Base-by-base conservation (phyloP, 2,329 filamentous ascomycete species). In the Neoascochyta sp. region DNA sequence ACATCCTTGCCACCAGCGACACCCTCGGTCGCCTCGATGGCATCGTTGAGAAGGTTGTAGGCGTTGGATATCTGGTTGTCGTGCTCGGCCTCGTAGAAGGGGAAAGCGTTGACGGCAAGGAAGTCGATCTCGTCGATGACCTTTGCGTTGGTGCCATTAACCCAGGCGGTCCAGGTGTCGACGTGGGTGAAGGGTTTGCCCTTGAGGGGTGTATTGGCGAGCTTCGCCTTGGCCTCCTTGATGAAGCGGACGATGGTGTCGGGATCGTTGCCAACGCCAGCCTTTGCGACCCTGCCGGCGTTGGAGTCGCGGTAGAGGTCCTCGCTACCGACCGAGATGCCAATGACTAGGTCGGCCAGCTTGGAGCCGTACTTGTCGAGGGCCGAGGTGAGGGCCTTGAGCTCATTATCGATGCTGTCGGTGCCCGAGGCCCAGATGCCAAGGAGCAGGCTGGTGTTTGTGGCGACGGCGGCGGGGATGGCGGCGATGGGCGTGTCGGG, bases 301-400 rank as follows among this genome's bases (percentile, higher is more conserved):
- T 76, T 74, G 1, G 85, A 86, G 65, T 55, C 50, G 7, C 86
- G 82, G 73, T 92, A 92, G 23, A 92, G 36, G 26, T 64, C 61
- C 41, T 64, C 61, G 39, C 52, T 60, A 29, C 61, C 61, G 22
- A 64, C 54, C 4, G 57, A 60, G 16, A 63, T 51, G 10, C 52
- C 61, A 22, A 62, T 43, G 11, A 63, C 51, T 29, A 62, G 50
- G 32, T 60, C 46, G 14, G 74, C 73, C 47, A 93, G 76, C 36
- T 73, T 67, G 15, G 49, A 46, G 33, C 61, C 61, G 34, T 63
- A 49, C 29, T 57, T 36, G 22, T 53, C 27, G 30, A 63, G 50
- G 12, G 57, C 58, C 7, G 50, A 42, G 13, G 36, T 45, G 19
- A 64, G 42, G 2, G 60, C 57, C 14, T 43, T 51, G 21, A 63